Conservation (phyloP, 2,329 filamentous ascomycete species). For the Alternaria alternata region DNA sequence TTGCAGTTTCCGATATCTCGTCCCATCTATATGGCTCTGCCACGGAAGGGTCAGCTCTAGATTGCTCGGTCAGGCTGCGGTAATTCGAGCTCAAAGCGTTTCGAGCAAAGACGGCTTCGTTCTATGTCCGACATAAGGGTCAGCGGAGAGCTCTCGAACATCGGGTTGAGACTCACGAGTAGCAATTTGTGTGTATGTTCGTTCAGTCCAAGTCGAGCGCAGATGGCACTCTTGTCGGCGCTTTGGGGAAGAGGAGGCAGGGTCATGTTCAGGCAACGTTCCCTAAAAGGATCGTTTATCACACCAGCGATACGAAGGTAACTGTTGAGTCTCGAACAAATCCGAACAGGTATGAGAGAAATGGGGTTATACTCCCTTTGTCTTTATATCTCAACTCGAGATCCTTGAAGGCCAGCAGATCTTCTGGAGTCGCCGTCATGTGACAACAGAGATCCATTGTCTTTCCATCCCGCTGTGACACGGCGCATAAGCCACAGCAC, state of each 20-base stretch:
- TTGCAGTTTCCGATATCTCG: slow-evolving; percentile 59
- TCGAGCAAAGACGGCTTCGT: slow-evolving; percentile 54
- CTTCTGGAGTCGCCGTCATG: slow-evolving; percentile 28
- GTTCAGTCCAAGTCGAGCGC: slow-evolving; percentile 53
- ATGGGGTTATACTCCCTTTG: not conserved
- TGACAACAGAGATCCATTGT: slow-evolving; percentile 30
- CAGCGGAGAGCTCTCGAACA: slow-evolving; percentile 1
- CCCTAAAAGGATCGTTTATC: slow-evolving; percentile 1
- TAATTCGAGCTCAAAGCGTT: slow-evolving; percentile 52
- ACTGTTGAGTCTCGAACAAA: not conserved
- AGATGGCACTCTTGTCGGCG: slow-evolving; percentile 56
- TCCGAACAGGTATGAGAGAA: not conserved
- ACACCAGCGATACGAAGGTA: not conserved
- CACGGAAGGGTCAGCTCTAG: slow-evolving; percentile 40
- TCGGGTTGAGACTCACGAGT: slow-evolving; percentile 48
- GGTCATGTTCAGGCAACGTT: slow-evolving; percentile 24
- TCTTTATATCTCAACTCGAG: slow-evolving; percentile 32
- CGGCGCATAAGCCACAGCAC: slow-evolving; percentile 28
- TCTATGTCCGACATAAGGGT: slow-evolving; percentile 36
- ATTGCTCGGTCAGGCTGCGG: slow-evolving; percentile 51
- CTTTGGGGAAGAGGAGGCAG: slow-evolving; percentile 51
- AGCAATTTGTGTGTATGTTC: slow-evolving; percentile 55
- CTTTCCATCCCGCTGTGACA: slow-evolving; percentile 29
- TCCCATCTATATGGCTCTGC: slow-evolving; percentile 55
- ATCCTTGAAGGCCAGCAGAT: slow-evolving; percentile 15